These are phyloP conservation scores for Colletotrichum incanum DNA, from an alignment of 2,329 filamentous ascomycete genomes.

Conservation along the genomic window DNA sequence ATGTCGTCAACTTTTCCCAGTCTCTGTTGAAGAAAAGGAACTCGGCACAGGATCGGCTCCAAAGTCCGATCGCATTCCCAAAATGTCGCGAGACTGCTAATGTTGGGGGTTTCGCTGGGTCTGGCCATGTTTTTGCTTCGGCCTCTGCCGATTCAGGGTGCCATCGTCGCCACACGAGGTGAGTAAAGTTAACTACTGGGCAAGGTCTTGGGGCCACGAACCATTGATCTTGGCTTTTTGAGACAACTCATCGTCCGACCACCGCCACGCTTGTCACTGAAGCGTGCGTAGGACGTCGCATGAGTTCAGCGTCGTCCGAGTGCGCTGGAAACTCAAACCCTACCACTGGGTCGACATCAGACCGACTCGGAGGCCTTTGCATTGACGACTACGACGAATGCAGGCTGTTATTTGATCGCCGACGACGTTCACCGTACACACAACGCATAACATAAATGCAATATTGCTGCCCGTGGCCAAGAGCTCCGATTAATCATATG, in stretches of 20 bases:
- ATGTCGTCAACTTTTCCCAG: constrained; percentile 14
- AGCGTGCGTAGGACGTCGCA: constrained; percentile 1
- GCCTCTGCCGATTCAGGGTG: constrained; percentile 1
- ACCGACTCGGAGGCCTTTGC: background rate
- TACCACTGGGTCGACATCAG: constrained; percentile 18
- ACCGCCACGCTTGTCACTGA: background rate
- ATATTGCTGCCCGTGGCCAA: background rate
- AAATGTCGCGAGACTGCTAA: background rate
- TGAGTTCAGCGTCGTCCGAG: constrained; percentile 10
- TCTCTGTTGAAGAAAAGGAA: background rate
- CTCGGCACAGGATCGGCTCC: background rate
- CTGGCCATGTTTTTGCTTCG: background rate
- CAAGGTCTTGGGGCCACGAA: background rate
- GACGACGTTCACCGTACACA: background rate
- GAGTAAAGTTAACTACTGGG: background rate
- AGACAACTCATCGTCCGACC: constrained; percentile 28
- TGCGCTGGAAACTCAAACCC: constrained; percentile 4
- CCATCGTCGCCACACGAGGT: constrained; percentile 1
- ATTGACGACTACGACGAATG: background rate
- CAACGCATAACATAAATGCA: background rate
- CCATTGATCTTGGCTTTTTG: constrained; percentile 6
- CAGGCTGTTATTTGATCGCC: background rate
- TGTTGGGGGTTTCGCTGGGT: background rate
- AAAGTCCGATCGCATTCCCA: background rate
- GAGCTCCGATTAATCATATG: background rate